A percentile compares a stretch with the other conserved stretches of the same genome.
Conservation (phyloP, 2,329 filamentous ascomycete genomes). For the Catunica adiposa region DNA sequence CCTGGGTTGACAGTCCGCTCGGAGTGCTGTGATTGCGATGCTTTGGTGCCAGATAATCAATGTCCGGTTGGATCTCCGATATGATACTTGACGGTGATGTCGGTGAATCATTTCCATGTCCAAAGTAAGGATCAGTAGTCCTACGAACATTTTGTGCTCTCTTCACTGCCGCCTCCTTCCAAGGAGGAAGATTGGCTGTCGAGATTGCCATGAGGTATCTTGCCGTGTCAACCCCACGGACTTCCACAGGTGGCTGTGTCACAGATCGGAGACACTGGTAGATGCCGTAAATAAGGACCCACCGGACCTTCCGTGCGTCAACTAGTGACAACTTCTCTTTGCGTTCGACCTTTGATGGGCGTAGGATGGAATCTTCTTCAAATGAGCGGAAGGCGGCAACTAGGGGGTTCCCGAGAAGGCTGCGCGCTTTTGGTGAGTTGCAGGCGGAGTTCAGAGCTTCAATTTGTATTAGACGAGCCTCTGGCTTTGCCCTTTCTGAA, state of each 20-base stretch:
- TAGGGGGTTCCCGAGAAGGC: constrained; percentile 33
- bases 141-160: constrained; percentile 18
- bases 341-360: constrained; percentile 17
- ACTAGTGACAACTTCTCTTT: constrained; percentile 24
- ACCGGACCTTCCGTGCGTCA: constrained; percentile 61
- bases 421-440: constrained; percentile 24
- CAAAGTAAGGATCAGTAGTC: constrained; percentile 8
- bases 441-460: constrained; percentile 36
- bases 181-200: constrained; percentile 28
- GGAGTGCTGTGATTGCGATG: constrained; percentile 18
- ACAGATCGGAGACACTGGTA: constrained; percentile 56
- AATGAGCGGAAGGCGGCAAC: constrained; percentile 55
- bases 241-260: constrained; percentile 43
- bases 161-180: constrained; percentile 22
- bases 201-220: constrained; percentile 39
- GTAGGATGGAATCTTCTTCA: constrained; percentile 38
- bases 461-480: constrained; percentile 33
- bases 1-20: constrained; percentile 6
- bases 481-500: constrained; percentile 28
- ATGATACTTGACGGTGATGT: not conserved
- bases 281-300: constrained; percentile 58
- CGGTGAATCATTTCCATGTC: not conserved
- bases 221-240: constrained; percentile 37
- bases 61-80: constrained; percentile 35
- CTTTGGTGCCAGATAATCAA: constrained; percentile 35